Percentiles rank a stretch among this genome's conserved stretches.
These are phyloP conservation scores for Chlamydomonas schloesseri DNA, from an alignment of 139 green algal genomes.

Conservation along the genomic window DNA sequence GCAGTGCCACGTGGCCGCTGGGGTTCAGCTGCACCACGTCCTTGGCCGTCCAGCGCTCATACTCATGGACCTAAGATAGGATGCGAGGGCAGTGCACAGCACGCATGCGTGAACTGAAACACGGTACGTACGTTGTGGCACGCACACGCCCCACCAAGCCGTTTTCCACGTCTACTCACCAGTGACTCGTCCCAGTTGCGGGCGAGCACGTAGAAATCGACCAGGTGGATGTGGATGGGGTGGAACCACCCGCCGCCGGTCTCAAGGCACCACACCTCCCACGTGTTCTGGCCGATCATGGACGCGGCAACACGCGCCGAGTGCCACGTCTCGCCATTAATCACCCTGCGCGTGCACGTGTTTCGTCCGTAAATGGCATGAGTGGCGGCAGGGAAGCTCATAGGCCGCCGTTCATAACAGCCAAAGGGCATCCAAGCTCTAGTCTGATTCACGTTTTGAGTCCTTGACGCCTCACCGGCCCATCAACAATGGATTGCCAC, in stretches of 20 bases:
- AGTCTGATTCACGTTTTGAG: too few species aligned
- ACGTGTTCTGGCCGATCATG: conserved; percentile 24
- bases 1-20: not conserved
- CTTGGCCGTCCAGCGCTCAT: conserved; percentile 8
- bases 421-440: too few species aligned
- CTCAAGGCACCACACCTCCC: conserved; percentile 20
- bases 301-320: not conserved
- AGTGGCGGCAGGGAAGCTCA: too few species aligned
- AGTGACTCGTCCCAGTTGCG: conserved; percentile 7
- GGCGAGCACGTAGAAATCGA: not conserved
- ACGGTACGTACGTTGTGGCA: too few species aligned
- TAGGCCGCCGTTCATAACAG: not conserved
- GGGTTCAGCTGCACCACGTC: conserved; percentile 2
- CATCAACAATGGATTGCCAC: too few species aligned
- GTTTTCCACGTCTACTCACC: too few species aligned
- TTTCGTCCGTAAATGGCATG: too few species aligned
- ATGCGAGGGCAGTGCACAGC: too few species aligned
- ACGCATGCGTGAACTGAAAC: too few species aligned
- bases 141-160: too few species aligned
- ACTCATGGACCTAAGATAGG: not conserved
- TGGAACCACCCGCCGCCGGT: conserved; percentile 34
- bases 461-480: too few species aligned
- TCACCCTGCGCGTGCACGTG: conserved; percentile 1
- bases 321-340: conserved; percentile 30
- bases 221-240: conserved; percentile 39